phyloP scores from a whole-genome alignment of 768 basidiomycete genomes.

The Butyriboletus loyo region DNA sequence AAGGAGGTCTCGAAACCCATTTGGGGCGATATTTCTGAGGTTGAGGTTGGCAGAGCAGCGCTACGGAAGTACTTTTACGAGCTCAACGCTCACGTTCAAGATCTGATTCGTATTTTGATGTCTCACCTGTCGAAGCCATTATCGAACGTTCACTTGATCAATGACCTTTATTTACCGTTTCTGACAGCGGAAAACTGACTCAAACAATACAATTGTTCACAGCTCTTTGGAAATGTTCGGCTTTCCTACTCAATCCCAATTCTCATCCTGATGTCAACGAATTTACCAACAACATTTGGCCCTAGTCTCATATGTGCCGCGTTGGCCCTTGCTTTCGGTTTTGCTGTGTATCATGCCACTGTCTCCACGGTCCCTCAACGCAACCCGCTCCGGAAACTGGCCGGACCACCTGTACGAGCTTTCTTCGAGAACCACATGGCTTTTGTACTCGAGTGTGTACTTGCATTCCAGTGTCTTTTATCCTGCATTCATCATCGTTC shows the following conservation, averaged over 20 bases:
- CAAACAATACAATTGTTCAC: neutral
- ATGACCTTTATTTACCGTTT: neutral
- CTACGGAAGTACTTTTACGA: neutral
- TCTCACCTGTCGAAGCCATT: neutral
- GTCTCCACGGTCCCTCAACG: conserved; percentile 24
- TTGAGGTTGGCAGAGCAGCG: too few species aligned
- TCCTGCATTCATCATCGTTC: neutral
- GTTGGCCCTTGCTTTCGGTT: conserved; percentile 11
- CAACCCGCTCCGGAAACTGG: conserved; percentile 51
- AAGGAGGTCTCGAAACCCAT: neutral
- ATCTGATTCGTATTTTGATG: neutral
- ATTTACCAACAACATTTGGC: neutral
- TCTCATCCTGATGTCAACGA: neutral
- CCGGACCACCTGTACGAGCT: conserved; percentile 54
- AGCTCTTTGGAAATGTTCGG: neutral
- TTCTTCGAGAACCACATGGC: conserved; percentile 55
- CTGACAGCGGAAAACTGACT: neutral
- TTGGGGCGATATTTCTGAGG: too few species aligned
- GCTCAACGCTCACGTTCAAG: neutral
- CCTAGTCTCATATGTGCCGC: conserved; percentile 8
- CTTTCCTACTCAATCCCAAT: neutral
- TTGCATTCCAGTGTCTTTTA: neutral
- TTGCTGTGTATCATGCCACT: conserved; percentile 28
- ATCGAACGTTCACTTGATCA: neutral
- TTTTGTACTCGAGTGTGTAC: conserved; percentile 55